These are phyloP conservation scores for Cercospora beticola DNA, from an alignment of 2,329 filamentous ascomycete species.

Conservation along the genomic window DNA sequence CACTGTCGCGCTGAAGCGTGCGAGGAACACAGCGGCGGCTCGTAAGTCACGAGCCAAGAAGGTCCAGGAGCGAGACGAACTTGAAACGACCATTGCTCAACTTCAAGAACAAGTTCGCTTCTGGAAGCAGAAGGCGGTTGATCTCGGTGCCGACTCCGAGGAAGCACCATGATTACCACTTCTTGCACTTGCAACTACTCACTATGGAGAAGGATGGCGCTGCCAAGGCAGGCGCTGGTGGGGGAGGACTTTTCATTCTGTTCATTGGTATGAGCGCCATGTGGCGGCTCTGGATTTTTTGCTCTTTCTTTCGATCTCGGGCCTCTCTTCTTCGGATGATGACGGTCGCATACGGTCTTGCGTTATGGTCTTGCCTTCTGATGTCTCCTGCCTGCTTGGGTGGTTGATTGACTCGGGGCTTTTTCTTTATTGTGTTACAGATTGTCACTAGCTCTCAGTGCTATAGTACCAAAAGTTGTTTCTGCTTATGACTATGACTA, in stretches of 20 bases:
- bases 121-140: slow-evolving; percentile 34
- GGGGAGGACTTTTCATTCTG: slow-evolving; percentile 21
- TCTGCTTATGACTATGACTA: neutral
- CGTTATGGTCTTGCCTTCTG: slow-evolving; percentile 36
- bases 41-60: slow-evolving; percentile 91
- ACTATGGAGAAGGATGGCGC: slow-evolving; percentile 15
- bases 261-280: slow-evolving; percentile 21
- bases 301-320: slow-evolving; percentile 12
- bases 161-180: slow-evolving; percentile 5
- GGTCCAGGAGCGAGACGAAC: slow-evolving; percentile 69
- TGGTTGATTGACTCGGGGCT: slow-evolving; percentile 53
- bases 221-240: slow-evolving; percentile 25
- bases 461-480: slow-evolving; percentile 5
- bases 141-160: slow-evolving; percentile 16
- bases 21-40: slow-evolving; percentile 87
- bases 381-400: slow-evolving; percentile 46
- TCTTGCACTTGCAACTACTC: slow-evolving; percentile 13
- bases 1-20: slow-evolving; percentile 82
- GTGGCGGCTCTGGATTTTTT: slow-evolving; percentile 20
- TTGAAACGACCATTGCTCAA: slow-evolving; percentile 68
- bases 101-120: slow-evolving; percentile 44
- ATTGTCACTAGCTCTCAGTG: slow-evolving; percentile 9
- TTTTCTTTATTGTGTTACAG: slow-evolving; percentile 15
- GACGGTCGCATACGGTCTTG: neutral
- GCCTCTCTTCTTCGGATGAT: slow-evolving; percentile 11